Conservation (phyloP, 495 filamentous ascomycete genomes). For the Penicillium macrosclerotiorum region DNA sequence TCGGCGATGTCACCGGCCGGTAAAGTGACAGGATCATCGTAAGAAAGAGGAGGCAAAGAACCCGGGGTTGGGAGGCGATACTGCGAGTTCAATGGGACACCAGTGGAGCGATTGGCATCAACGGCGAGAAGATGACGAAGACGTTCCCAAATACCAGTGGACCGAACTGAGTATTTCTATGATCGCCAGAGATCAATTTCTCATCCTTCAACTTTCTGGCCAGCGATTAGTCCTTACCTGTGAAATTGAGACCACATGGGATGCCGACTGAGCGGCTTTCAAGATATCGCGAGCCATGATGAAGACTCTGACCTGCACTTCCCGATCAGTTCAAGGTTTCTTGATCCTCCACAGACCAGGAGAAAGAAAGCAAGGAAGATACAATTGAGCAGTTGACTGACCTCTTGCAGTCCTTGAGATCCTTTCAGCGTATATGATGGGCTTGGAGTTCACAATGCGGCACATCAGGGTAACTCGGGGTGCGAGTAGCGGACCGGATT, state of each 20-base stretch:
- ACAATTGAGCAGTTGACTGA: slow-evolving; percentile 6
- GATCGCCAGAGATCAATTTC: background rate
- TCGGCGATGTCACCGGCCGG: slow-evolving; percentile 96
- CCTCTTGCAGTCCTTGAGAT: slow-evolving; percentile 11
- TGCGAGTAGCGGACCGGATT: slow-evolving; percentile 12
- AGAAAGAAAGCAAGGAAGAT: background rate
- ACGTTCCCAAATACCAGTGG: slow-evolving; percentile 82
- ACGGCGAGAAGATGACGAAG: slow-evolving; percentile 76
- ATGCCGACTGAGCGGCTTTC: slow-evolving; percentile 45
- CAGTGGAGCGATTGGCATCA: slow-evolving; percentile 85
- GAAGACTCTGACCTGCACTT: slow-evolving; percentile 28
- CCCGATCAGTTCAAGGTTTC: slow-evolving; percentile 8
- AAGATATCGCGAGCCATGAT: slow-evolving; percentile 42
- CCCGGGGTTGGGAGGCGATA: slow-evolving; percentile 89
- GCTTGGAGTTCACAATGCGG: slow-evolving; percentile 11
- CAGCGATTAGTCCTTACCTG: slow-evolving; percentile 26
- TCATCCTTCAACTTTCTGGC: background rate
- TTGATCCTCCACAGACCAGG: background rate
- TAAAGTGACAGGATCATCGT: slow-evolving; percentile 85
- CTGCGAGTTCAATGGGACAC: slow-evolving; percentile 88
- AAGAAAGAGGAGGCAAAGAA: slow-evolving; percentile 67
- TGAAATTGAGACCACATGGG: slow-evolving; percentile 36
- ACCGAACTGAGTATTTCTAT: slow-evolving; percentile 97
- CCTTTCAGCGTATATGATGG: slow-evolving; percentile 13
- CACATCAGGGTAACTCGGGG: slow-evolving; percentile 17